Base-by-base conservation (phyloP, 2,329 filamentous ascomycete species). In the Paramyrothecium roridum region DNA sequence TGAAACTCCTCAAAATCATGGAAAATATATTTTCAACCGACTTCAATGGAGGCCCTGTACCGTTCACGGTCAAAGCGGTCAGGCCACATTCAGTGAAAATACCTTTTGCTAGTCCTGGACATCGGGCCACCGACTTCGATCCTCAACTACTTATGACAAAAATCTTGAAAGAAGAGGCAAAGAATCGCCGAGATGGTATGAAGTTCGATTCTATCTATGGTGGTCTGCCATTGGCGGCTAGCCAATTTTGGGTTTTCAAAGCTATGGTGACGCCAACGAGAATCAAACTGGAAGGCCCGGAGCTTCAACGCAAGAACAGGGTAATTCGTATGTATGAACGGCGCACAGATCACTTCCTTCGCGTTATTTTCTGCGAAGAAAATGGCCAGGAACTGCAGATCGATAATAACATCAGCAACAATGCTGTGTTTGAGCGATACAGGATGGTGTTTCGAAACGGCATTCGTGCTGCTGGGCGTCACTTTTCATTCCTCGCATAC, bases 231-330 rank as follows among this genome's bases (percentile, higher is more conserved):
- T 40, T 72, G 3, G 59, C 70, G 0, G 60, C 66, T 16, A 78
- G 80, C 47, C 73, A 83, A 33, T 76, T 77, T 0, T 74, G 74
- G 64, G 73, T 87, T 6, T 78, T 85, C 64, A 81, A 81, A 43
- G 81, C 78, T 12, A 71, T 74, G 37, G 79, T 90, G 11, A 89
- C 85, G 0, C 87, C 87, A 0, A 79, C 82, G 1, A 76, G 82
- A 2, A 74, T 83, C 16, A 37, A 10, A 37, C 16, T 37, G 8
- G 33, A 37, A 37, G 33, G 33, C 26, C 26, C 26, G 10, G 26
- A 30, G 10, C 26, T 10, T 30, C 6, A 30, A 30, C 4, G 26
- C 26, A 30, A 30, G 10, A 30, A 4, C 26, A 30, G 26, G 10
- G 26, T 30, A 4, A 30, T 30, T 4, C 26, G 26, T 30, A 30